A percentile compares a stretch with the other conserved stretches of the same genome.
These are phyloP conservation scores for Takakia lepidozioides DNA, from an alignment of 225 moss, liverwort and hornwort genomes.

Conservation along the genomic window DNA sequence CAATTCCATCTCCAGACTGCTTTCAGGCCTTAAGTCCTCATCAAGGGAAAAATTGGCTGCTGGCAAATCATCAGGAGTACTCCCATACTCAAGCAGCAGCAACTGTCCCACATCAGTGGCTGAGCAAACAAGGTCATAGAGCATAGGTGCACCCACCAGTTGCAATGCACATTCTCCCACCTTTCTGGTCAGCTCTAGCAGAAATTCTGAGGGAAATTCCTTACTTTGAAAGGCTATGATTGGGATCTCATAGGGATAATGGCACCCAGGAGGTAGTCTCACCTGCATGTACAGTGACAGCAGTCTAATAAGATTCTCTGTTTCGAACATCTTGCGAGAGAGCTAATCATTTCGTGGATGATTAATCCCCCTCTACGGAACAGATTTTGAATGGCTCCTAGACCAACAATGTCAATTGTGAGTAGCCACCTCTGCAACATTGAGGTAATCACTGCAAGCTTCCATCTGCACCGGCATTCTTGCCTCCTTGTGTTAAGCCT, in stretches of 20 bases:
- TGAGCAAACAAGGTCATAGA: conserved; percentile 48
- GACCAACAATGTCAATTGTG: too few species aligned
- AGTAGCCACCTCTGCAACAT: too few species aligned
- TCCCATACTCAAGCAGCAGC: conserved; percentile 22
- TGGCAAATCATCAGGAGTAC: conserved; percentile 4
- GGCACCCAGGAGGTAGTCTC: conserved; percentile 44
- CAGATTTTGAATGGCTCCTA: too few species aligned
- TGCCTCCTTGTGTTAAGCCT: too few species aligned
- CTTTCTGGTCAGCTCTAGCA: conserved; percentile 46
- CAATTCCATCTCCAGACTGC: conserved; percentile 6
- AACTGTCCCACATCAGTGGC: conserved; percentile 38
- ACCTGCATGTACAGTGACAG: conserved; percentile 55
- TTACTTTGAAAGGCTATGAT: conserved; percentile 46
- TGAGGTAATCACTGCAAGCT: too few species aligned
- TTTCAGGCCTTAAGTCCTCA: conserved; percentile 3
- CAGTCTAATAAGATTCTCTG: too few species aligned
- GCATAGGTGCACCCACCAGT: conserved; percentile 36
- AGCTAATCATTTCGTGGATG: too few species aligned
- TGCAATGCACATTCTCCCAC: conserved; percentile 37
- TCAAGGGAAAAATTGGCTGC: conserved; percentile 4
- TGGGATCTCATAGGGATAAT: conserved; percentile 54
- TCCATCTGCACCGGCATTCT: too few species aligned
- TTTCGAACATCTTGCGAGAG: too few species aligned
- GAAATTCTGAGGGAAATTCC: conserved; percentile 29
- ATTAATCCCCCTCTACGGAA: too few species aligned